phyloP scores from a whole-genome alignment of 441 rosid species.

The Monsonia emarginata region DNA sequence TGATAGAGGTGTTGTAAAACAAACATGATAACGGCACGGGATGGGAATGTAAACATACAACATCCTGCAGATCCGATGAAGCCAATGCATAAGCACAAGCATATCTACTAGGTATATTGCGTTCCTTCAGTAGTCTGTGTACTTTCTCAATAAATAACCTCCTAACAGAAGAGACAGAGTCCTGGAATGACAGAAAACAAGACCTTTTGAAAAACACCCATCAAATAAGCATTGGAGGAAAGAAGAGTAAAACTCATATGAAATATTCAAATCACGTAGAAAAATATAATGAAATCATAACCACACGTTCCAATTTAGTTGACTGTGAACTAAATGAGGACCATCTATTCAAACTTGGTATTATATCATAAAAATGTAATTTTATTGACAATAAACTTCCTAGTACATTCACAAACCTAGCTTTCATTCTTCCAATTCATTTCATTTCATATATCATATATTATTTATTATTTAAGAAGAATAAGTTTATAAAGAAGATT shows the following conservation, averaged over 20 bases:
- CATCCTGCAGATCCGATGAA: conserved; percentile 53
- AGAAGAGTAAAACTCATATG: neutral
- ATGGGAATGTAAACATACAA: conserved; percentile 35
- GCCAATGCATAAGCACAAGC: conserved; percentile 79
- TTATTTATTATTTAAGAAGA: neutral
- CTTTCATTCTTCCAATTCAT: neutral
- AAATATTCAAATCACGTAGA: conserved; percentile 5
- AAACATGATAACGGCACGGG: conserved; percentile 11
- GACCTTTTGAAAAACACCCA: neutral
- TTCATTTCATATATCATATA: neutral
- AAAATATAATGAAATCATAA: neutral
- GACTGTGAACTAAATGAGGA: too few relatives aligned
- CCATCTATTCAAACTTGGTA: too few relatives aligned
- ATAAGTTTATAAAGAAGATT: too few relatives aligned
- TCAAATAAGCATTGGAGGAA: conserved; percentile 1
- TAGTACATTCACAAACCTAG: neutral
- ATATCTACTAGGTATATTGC: conserved; percentile 58
- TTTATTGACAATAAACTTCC: neutral
- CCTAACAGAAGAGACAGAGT: conserved; percentile 42
- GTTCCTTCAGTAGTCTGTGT: conserved; percentile 53
- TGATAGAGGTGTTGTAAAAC: conserved; percentile 7
- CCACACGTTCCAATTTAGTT: too few relatives aligned
- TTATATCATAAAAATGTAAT: too few relatives aligned
- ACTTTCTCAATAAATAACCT: conserved; percentile 53
- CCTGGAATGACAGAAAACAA: conserved; percentile 38